Evolutionary conservation across 2,329 filamentous ascomycete species (phyloP), one percentile per base, ranked within the genome.

Genomic region (Botrytis deweyae): DNA sequence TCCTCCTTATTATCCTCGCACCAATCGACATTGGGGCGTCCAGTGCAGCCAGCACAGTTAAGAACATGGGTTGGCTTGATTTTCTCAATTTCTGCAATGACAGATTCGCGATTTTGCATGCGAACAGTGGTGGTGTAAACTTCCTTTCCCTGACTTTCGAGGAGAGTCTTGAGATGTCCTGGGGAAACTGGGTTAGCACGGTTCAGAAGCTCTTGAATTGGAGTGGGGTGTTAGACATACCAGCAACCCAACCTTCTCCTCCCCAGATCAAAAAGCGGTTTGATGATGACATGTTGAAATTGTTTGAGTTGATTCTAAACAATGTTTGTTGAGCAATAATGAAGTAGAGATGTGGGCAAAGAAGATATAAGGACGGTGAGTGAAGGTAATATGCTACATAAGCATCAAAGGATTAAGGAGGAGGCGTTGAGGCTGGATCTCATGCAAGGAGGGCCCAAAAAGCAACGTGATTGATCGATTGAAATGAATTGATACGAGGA

Each of bases 11-110:
- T 87, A 79, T 90, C 88, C 83, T 92, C 90, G 78, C 90, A 92
- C 89, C 89, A 91, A 82, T 92, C 90, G 80, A 91, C 89, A 76
- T 92, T 92, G 76, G 90, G 90, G 38, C 89, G 85, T 68, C 90
- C 90, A 4, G 89, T 92, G 80, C 87, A 89, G 75, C 90, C 90
- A 66, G 90, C 90, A 75, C 87, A 88, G 81, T 91, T 91, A 69
- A 92, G 83, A 73, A 92, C 89, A 79, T 91, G 89, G 5, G 89
- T 91, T 36, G 90, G 90, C 81, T 88, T 87, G 81, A 90, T 82
- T 69, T 83, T 84, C 67, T 89, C 85, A 40, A 92, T 84, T 80
- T 88, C 87, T 64, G 84, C 83, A 71, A 87, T 80, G 73, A 91
- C 89, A 72, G 83, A 83, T 78, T 88, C 85, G 76, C 88, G 85